phyloP scores from a whole-genome alignment of 495 filamentous ascomycete species.

The Aspergillus conjunctus region DNA sequence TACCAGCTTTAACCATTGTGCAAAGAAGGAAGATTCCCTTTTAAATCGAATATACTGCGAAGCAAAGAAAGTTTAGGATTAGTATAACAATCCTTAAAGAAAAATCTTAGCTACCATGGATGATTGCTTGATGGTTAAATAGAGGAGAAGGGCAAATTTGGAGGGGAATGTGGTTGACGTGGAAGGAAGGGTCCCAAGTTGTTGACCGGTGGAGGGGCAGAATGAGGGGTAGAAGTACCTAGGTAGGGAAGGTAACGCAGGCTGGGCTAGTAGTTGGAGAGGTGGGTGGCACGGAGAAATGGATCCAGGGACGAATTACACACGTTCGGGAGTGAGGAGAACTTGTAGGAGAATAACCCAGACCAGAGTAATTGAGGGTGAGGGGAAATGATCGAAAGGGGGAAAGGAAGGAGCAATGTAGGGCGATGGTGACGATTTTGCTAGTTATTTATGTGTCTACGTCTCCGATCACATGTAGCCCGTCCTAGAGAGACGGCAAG shows the following conservation, averaged over 20 bases:
- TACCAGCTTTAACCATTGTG: conserved; percentile 91
- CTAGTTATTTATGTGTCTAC: not conserved
- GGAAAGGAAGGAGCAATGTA: not conserved
- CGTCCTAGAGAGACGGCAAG: too few species aligned
- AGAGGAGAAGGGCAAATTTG: conserved; percentile 12
- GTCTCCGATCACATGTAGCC: too few species aligned
- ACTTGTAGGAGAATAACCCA: conserved; percentile 5
- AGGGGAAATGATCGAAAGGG: not conserved
- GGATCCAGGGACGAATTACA: not conserved
- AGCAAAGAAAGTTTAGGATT: not conserved
- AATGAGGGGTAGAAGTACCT: conserved; percentile 18
- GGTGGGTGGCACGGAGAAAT: not conserved
- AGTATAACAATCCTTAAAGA: not conserved
- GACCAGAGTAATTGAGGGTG: conserved; percentile 3
- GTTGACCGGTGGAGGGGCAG: conserved; percentile 23
- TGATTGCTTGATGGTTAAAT: conserved; percentile 8
- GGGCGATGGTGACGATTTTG: not conserved
- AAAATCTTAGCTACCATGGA: not conserved
- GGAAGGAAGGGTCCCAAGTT: conserved; percentile 23
- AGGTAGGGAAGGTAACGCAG: not conserved
- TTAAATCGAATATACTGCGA: not conserved
- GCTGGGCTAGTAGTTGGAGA: not conserved
- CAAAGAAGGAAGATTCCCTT: not conserved
- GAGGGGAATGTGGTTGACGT: conserved; percentile 24
- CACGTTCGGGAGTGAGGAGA: not conserved